These are phyloP conservation scores for Lachnellula hyalina DNA, from an alignment of 2,329 filamentous ascomycete genomes.

Conservation along the genomic window DNA sequence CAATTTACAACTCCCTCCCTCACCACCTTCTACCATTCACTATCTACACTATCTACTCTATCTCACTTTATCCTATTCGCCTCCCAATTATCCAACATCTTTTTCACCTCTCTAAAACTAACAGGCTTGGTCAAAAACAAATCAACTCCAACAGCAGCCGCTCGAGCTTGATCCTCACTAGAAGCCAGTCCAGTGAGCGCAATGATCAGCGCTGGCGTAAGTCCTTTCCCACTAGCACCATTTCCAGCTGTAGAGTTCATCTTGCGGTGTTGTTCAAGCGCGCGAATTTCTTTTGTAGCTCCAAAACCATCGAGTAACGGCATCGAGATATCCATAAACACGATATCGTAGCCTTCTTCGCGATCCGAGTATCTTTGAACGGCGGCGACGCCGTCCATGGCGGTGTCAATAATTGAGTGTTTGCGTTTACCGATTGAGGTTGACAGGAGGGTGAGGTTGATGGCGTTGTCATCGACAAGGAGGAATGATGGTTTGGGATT, in stretches of 20 bases:
- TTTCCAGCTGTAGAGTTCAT: constrained; percentile 18
- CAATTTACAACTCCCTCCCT: no score
- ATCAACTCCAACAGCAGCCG: constrained; percentile 33
- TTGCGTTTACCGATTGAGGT: constrained; percentile 36
- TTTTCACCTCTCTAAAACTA: constrained; percentile 36
- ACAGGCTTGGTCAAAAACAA: constrained; percentile 37
- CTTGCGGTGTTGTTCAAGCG: constrained; percentile 36
- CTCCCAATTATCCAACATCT: constrained; percentile 34
- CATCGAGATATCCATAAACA: constrained; percentile 49
- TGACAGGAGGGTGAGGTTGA: constrained; percentile 37
- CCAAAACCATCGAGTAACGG: constrained; percentile 49
- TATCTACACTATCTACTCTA: neutral
- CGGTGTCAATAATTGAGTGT: constrained; percentile 37
- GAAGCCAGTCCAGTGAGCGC: constrained; percentile 35
- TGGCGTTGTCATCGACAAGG: constrained; percentile 39
- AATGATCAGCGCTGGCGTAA: constrained; percentile 32
- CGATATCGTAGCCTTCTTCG: constrained; percentile 36
- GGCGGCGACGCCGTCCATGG: constrained; percentile 44
- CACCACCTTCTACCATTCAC: no score
- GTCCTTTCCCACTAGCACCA: constrained; percentile 16
- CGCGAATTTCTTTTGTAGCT: constrained; percentile 44
- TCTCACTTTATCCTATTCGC: constrained; percentile 21
- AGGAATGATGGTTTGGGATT: constrained; percentile 24
- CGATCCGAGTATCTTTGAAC: constrained; percentile 37
- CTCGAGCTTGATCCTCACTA: constrained; percentile 32